phyloP scores from a whole-genome alignment of 2,329 filamentous ascomycete species.

The Cladosporium sp. region DNA sequence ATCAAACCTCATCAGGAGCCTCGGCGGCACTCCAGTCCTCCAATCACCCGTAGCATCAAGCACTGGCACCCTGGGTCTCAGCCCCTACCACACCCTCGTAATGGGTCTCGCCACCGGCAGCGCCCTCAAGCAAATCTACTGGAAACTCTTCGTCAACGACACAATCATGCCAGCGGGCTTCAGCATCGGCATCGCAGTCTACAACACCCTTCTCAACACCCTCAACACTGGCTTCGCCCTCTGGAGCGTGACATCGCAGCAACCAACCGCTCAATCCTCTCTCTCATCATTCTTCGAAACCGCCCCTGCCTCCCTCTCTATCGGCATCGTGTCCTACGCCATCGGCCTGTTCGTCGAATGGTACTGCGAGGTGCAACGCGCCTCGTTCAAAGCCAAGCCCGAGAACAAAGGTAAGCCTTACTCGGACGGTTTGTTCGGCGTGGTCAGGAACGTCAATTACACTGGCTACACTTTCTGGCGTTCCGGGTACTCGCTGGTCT shows the following conservation, averaged over 20 bases:
- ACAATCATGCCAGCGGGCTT: constrained; percentile 17
- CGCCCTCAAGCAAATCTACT: constrained; percentile 25
- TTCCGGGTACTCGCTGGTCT: constrained; percentile 21
- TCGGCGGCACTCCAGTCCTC: constrained; percentile 11
- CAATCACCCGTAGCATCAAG: constrained; percentile 8
- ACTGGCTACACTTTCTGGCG: constrained; percentile 14
- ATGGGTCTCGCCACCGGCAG: constrained; percentile 21
- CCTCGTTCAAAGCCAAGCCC: constrained; percentile 16
- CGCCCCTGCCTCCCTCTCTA: constrained; percentile 7
- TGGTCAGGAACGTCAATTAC: constrained; percentile 21
- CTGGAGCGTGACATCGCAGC: constrained; percentile 19
- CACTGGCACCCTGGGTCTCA: constrained; percentile 15
- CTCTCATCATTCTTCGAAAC: constrained; percentile 13
- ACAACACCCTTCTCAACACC: constrained; percentile 24
- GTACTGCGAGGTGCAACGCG: constrained; percentile 20
- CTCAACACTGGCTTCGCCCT: constrained; percentile 22
- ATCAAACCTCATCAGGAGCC: constrained; percentile 3
- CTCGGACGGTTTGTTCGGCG: constrained; percentile 16
- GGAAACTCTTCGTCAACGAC: constrained; percentile 22
- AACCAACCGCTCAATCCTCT: constrained; percentile 14
- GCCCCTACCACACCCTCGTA: constrained; percentile 22
- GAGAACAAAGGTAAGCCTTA: constrained; percentile 21
- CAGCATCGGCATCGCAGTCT: constrained; percentile 16
- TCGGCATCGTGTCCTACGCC: constrained; percentile 19
- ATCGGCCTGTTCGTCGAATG: constrained; percentile 22